Conservation (phyloP, 1,284 basidiomycete genomes). For the Peniophora sp. region DNA sequence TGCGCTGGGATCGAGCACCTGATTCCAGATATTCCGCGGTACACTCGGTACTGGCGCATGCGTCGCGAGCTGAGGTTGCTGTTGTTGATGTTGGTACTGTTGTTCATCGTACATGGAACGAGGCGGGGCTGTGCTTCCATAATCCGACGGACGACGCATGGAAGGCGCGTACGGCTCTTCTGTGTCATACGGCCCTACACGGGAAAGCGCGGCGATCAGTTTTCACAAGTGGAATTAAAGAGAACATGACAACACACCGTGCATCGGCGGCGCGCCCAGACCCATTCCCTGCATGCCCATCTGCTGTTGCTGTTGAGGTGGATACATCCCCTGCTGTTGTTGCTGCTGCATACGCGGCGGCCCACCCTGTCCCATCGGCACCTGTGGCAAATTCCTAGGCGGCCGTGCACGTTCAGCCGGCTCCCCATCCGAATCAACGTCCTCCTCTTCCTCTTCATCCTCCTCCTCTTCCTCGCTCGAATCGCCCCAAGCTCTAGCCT, state of each 20-base stretch:
- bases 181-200: background rate
- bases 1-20: slow-evolving; percentile 70
- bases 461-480: slow-evolving; percentile 77
- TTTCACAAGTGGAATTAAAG: too few relatives aligned
- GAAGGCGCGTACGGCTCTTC: slow-evolving; percentile 6
- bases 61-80: slow-evolving; percentile 16
- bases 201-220: too few relatives aligned
- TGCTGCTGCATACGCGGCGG: slow-evolving; percentile 19
- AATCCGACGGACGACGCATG: slow-evolving; percentile 32
- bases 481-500: slow-evolving; percentile 57
- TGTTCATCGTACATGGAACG: slow-evolving; percentile 31
- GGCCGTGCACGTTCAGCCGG: slow-evolving; percentile 21
- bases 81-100: too few relatives aligned
- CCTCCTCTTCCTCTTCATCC: slow-evolving; percentile 69
- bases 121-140: slow-evolving; percentile 36
- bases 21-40: slow-evolving; percentile 76
- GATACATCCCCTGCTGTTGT: too few relatives aligned
- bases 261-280: slow-evolving; percentile 6
- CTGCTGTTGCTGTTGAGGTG: too few relatives aligned
- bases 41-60: slow-evolving; percentile 31
- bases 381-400: background rate
- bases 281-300: too few relatives aligned
- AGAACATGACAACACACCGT: slow-evolving; percentile 19
- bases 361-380: slow-evolving; percentile 16
- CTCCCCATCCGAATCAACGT: slow-evolving; percentile 56